Evolutionary conservation across 768 basidiomycete genomes (phyloP).

Genomic region (Boletus subparvulus): DNA sequence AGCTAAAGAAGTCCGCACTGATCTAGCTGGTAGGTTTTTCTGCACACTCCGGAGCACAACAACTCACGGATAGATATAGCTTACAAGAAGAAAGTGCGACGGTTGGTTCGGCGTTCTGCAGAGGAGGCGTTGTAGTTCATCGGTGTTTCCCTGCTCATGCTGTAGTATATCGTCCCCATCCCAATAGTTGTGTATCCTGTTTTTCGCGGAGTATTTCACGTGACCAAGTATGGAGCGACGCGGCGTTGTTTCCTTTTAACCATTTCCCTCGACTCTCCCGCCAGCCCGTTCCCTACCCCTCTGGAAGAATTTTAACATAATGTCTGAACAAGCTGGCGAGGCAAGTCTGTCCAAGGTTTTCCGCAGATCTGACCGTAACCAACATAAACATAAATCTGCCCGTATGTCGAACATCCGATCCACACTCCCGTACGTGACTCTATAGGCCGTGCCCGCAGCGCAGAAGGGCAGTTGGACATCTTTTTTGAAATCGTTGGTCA

Average conservation of each 20-base stretch:
- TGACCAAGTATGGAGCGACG: slow-evolving; percentile 11
- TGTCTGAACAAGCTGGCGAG: slow-evolving; percentile 45
- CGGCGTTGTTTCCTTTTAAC: slow-evolving; percentile 1
- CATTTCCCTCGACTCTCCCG: slow-evolving; percentile 8
- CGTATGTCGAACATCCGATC: slow-evolving; percentile 33
- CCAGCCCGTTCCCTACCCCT: slow-evolving; percentile 5
- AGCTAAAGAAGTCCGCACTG: slow-evolving; percentile 79
- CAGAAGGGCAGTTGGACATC: slow-evolving; percentile 88
- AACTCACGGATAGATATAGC: slow-evolving; percentile 40
- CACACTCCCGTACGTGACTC: slow-evolving; percentile 21
- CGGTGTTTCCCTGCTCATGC: background rate
- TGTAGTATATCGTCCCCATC: slow-evolving; percentile 18
- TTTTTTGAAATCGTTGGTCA: slow-evolving; percentile 84
- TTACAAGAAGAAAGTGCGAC: slow-evolving; percentile 96
- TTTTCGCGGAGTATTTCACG: slow-evolving; percentile 14
- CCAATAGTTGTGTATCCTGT: slow-evolving; percentile 5
- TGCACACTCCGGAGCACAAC: background rate
- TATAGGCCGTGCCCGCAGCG: slow-evolving; percentile 70
- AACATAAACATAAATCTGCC: slow-evolving; percentile 32
- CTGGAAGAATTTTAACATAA: slow-evolving; percentile 12
- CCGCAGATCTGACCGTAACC: slow-evolving; percentile 24
- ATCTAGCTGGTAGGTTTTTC: slow-evolving; percentile 50
- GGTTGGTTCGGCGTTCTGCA: slow-evolving; percentile 81
- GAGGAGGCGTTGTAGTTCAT: slow-evolving; percentile 80
- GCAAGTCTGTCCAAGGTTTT: slow-evolving; percentile 30